phyloP scores from a whole-genome alignment of 352 stramenopile genomes.

The Globisporangium alternatum region DNA sequence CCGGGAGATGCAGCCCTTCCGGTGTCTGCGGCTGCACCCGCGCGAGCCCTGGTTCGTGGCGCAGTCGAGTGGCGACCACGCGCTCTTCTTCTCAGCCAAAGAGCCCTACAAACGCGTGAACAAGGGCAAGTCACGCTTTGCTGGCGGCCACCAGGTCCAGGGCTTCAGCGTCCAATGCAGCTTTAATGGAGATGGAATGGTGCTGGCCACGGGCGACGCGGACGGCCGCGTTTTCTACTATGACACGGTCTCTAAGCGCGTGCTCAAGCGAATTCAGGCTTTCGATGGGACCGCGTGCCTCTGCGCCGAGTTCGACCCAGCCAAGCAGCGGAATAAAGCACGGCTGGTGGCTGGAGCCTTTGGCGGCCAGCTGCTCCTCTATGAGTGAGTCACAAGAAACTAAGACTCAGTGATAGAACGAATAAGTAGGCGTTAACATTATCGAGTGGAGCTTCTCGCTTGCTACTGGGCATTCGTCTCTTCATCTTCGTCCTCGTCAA shows the following conservation, averaged over 20 bases:
- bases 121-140: constrained; percentile 21
- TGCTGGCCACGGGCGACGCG: constrained; percentile 48
- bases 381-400: neutral
- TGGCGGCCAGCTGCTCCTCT: constrained; percentile 24
- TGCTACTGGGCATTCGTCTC: constrained; percentile 6
- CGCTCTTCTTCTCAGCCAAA: constrained; percentile 35
- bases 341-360: constrained; percentile 27
- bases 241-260: constrained; percentile 17
- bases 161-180: constrained; percentile 51
- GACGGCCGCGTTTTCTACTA: constrained; percentile 49
- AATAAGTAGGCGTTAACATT: neutral
- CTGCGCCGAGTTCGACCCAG: constrained; percentile 32
- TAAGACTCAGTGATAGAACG: neutral
- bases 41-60: constrained; percentile 34
- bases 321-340: neutral
- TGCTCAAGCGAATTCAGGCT: constrained; percentile 21
- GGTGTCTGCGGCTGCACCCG: constrained; percentile 45
- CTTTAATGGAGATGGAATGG: constrained; percentile 39
- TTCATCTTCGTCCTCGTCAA: constrained; percentile 6
- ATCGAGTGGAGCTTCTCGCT: neutral
- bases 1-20: constrained; percentile 41
- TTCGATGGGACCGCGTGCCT: constrained; percentile 26
- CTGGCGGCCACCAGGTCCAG: constrained; percentile 34
- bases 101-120: constrained; percentile 51
- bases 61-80: constrained; percentile 42